These are phyloP conservation scores for Apiospora sp. DNA, from an alignment of 2,329 filamentous ascomycete genomes.

Conservation along the genomic window DNA sequence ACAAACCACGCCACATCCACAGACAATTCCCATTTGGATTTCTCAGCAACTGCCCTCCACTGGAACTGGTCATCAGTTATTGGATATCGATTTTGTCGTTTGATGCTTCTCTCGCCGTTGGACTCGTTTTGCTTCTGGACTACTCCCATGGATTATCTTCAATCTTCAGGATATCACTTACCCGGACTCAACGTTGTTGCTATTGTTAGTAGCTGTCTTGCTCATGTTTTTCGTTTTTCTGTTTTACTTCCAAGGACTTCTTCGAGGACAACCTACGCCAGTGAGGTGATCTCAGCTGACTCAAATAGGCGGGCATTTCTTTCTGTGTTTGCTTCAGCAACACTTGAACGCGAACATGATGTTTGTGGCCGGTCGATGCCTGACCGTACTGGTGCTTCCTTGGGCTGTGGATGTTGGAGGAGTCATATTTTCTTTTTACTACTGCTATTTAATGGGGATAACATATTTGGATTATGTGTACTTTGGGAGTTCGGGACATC, in stretches of 20 bases:
- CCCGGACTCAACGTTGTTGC: not conserved
- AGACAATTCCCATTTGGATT: not conserved
- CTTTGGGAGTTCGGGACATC: not conserved
- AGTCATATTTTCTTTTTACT: no score
- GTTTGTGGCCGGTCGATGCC: not conserved
- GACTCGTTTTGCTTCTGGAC: not conserved
- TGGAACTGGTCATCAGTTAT: not conserved
- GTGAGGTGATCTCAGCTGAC: not conserved
- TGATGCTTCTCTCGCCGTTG: not conserved
- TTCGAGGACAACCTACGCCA: not conserved
- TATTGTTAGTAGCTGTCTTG: conserved; percentile 20
- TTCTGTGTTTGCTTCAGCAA: not conserved
- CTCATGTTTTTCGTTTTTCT: not conserved
- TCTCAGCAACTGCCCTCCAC: not conserved
- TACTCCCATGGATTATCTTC: not conserved
- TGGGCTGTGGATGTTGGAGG: not conserved
- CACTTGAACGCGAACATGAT: not conserved
- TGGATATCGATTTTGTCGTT: conserved; percentile 4
- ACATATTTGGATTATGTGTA: not conserved
- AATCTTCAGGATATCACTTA: not conserved
- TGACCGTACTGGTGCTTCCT: not conserved
- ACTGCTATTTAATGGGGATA: not conserved
- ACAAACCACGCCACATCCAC: not conserved
- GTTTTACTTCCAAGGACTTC: not conserved
- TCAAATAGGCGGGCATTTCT: not conserved